Base-by-base conservation (phyloP, 2,329 filamentous ascomycete genomes). In the Colletotrichum somersetense region DNA sequence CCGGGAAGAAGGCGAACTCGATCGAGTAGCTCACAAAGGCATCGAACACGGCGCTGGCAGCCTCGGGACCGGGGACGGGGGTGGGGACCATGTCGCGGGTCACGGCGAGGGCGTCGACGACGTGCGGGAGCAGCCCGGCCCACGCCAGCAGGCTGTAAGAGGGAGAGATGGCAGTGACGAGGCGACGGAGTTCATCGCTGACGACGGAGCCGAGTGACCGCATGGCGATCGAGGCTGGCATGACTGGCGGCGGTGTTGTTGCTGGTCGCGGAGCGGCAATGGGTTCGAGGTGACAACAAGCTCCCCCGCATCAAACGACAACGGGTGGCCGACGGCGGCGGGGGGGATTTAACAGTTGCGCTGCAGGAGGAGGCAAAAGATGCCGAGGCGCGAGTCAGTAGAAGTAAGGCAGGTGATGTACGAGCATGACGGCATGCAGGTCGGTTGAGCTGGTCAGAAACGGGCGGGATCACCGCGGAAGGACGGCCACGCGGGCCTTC, bases 11-110 rank as follows among this genome's bases (percentile, higher is more conserved):
- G 3, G 83, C 82, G 72, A 87, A 84, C 75, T 88, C 86, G 74
- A 88, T 86, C 1, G 84, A 87, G 77, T 82, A 87, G 26, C 85
- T 85, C 16, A 89, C 81, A 73, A 88, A 89, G 16, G 82, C 80
- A 57, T 84, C 80, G 3, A 74, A 74, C 10, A 74, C 57, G 12
- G 38, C 23, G 46, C 55, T 55, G 23, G 69, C 71, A 30, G 44
- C 63, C 30, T 62, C 65, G 14, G 67, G 61, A 20, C 67, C 73
- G 1, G 72, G 71, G 3, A 71, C 30, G 30, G 62, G 30, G n/a
- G 55, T 66, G 38, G 66, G 33, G 26, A 30, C 16, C n/a, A 33
- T 14, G 66, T 23, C 30, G n/a, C 48, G 33, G 14, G 48, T 14
- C 38, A 16, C 6, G 2, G 5, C 1, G 20, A 53, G 18, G 33